Evolutionary conservation across 108 stramenopile species (phyloP).

Genomic region (Nitzschia sp.): DNA sequence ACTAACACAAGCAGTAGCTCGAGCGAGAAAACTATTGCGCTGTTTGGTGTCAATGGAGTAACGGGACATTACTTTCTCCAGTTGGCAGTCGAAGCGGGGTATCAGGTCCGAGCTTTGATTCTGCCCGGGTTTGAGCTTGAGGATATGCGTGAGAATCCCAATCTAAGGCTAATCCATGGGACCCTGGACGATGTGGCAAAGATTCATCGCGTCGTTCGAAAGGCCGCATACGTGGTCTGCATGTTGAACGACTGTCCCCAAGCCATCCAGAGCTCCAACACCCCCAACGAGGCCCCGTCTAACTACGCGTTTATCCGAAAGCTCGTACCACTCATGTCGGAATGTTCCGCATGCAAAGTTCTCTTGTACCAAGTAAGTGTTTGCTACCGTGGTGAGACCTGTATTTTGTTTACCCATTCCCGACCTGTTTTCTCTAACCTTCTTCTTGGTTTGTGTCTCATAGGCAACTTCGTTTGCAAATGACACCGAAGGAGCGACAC

Average conservation of each 20-base stretch:
- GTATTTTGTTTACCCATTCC: not conserved
- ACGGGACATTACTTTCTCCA: slow-evolving; percentile 49
- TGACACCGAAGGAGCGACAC: slow-evolving; percentile 30
- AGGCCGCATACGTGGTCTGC: slow-evolving; percentile 39
- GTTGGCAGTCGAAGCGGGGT: slow-evolving; percentile 54
- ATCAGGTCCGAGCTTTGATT: slow-evolving; percentile 38
- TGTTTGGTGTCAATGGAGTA: slow-evolving; percentile 48
- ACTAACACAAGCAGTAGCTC: not conserved
- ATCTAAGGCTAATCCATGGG: slow-evolving; percentile 28
- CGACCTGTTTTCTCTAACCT: too few relatives aligned
- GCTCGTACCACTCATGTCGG: slow-evolving; percentile 24
- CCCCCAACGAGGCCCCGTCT: not conserved
- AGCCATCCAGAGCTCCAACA: not conserved
- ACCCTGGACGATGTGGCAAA: slow-evolving; percentile 35
- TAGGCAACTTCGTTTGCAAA: slow-evolving; percentile 39
- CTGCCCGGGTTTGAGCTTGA: slow-evolving; percentile 29
- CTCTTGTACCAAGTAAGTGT: slow-evolving; percentile 31
- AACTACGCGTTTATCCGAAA: slow-evolving; percentile 27
- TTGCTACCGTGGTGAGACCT: not conserved
- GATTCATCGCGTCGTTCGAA: slow-evolving; percentile 22
- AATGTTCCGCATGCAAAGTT: slow-evolving; percentile 15
- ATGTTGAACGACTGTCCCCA: slow-evolving; percentile 37
- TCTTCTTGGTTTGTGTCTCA: not conserved
- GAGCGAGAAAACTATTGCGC: slow-evolving; percentile 38
- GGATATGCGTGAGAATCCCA: slow-evolving; percentile 22